Evolutionary conservation across 192 early-diverging fungal species (phyloP).

Genomic region (Backusella sp.): DNA sequence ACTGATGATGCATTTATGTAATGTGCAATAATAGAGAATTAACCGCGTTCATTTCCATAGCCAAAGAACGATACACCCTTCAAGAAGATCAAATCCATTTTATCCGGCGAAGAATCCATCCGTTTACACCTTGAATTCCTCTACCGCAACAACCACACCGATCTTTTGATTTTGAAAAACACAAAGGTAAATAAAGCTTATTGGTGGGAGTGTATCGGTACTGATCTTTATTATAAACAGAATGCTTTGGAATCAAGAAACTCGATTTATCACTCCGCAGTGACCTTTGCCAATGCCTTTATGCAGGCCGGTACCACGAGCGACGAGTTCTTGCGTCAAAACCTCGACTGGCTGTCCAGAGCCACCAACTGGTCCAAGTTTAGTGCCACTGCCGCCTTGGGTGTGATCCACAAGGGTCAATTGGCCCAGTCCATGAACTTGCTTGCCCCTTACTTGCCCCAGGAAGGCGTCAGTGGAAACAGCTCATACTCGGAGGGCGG

Average conservation of each 20-base stretch:
- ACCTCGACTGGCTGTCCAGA: conserved; percentile 95
- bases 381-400: conserved; percentile 94
- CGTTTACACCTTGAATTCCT: conserved; percentile 94
- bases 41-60: background rate
- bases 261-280: conserved; percentile 92
- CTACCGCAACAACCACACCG: conserved; percentile 93
- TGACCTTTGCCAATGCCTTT: conserved; percentile 96
- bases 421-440: conserved; percentile 78
- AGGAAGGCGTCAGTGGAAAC: conserved; percentile 79
- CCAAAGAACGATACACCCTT: conserved; percentile 30
- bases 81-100: conserved; percentile 71
- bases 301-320: conserved; percentile 98
- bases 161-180: conserved; percentile 92
- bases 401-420: conserved; percentile 99
- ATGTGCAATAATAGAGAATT: background rate
- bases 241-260: conserved; percentile 86
- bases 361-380: conserved; percentile 99
- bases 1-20: background rate
- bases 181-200: conserved; percentile 57
- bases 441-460: conserved; percentile 91
- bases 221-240: conserved; percentile 31
- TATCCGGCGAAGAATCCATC: conserved; percentile 89
- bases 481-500: conserved; percentile 96
- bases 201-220: too few relatives aligned
- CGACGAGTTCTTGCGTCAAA: conserved; percentile 96